Evolutionary conservation across 106 monocot genomes (phyloP).

Genomic region (Acorus gramineus): DNA sequence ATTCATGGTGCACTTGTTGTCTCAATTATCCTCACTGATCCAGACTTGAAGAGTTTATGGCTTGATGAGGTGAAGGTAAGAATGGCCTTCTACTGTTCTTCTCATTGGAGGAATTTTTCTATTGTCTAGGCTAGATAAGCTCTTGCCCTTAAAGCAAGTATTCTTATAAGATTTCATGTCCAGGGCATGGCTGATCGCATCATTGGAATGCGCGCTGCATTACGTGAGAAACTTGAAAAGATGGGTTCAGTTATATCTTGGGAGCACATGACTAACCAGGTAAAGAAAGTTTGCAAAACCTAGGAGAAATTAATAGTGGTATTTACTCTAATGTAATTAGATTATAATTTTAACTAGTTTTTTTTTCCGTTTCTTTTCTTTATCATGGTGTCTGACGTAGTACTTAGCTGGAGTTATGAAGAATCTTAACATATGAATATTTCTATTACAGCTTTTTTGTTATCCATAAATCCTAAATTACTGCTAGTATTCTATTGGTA

Average conservation of each 20-base stretch:
- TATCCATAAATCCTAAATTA: no score
- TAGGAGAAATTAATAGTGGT: no score
- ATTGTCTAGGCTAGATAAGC: background rate
- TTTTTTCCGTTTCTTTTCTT: background rate
- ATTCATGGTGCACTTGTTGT: slow-evolving; percentile 85
- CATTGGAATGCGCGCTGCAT: slow-evolving; percentile 82
- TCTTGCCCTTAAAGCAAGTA: background rate
- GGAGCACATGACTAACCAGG: slow-evolving; percentile 99
- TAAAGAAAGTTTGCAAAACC: slow-evolving; percentile 2
- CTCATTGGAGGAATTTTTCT: background rate
- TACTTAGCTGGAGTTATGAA: no score
- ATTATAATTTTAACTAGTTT: no score
- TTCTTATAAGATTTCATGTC: slow-evolving; percentile 1
- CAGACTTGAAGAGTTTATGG: slow-evolving; percentile 78
- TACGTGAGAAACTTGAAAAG: slow-evolving; percentile 77
- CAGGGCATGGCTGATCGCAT: slow-evolving; percentile 98
- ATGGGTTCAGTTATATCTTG: slow-evolving; percentile 82
- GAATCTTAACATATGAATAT: no score
- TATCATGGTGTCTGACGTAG: background rate
- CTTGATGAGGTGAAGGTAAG: slow-evolving; percentile 89
- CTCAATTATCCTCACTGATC: slow-evolving; percentile 77
- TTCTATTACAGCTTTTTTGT: no score
- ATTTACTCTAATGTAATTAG: no score
- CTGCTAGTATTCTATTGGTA: no score
- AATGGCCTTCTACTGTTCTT: background rate